Percentiles rank a stretch among this genome's conserved stretches.
phyloP scores from a whole-genome alignment of 208 protist species.

The Willaertia magna region DNA sequence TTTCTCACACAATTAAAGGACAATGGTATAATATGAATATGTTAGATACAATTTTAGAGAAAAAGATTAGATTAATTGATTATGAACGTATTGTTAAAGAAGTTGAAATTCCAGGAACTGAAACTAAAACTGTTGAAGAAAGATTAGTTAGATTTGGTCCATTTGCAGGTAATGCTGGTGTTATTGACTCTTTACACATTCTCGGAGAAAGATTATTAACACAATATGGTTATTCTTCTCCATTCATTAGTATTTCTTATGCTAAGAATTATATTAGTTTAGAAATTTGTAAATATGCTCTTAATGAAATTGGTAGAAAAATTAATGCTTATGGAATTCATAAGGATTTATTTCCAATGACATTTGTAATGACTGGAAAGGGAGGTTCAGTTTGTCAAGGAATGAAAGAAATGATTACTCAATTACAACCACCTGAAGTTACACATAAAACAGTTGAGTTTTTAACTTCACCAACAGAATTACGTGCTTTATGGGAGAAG shows the following conservation, averaged over 20 bases:
- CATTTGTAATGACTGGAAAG: slow-evolving; percentile 41
- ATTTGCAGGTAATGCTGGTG: slow-evolving; percentile 54
- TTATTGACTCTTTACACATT: slow-evolving; percentile 48
- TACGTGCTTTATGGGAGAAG: slow-evolving; percentile 25
- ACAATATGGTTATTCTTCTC: slow-evolving; percentile 36
- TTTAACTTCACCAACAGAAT: slow-evolving; percentile 14
- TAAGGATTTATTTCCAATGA: slow-evolving; percentile 34
- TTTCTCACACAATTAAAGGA: slow-evolving; percentile 62
- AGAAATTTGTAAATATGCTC: slow-evolving; percentile 30
- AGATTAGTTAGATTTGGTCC: slow-evolving; percentile 50
- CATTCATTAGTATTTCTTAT: slow-evolving; percentile 44
- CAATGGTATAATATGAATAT: slow-evolving; percentile 61
- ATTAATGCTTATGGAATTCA: slow-evolving; percentile 44
- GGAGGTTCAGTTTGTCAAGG: slow-evolving; percentile 28
- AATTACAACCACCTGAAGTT: slow-evolving; percentile 28
- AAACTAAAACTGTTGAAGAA: slow-evolving; percentile 12
- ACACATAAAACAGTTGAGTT: slow-evolving; percentile 36
- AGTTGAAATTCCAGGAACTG: slow-evolving; percentile 11
- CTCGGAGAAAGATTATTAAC: slow-evolving; percentile 46
- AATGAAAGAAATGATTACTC: slow-evolving; percentile 43
- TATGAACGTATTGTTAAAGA: slow-evolving; percentile 49
- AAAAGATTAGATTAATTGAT: slow-evolving; percentile 56
- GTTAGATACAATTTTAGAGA: slow-evolving; percentile 43
- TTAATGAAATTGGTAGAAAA: slow-evolving; percentile 35
- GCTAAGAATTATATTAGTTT: slow-evolving; percentile 40